These are phyloP conservation scores for Mortierella sp. DNA, from an alignment of 371 early-diverging fungal genomes.

Conservation along the genomic window DNA sequence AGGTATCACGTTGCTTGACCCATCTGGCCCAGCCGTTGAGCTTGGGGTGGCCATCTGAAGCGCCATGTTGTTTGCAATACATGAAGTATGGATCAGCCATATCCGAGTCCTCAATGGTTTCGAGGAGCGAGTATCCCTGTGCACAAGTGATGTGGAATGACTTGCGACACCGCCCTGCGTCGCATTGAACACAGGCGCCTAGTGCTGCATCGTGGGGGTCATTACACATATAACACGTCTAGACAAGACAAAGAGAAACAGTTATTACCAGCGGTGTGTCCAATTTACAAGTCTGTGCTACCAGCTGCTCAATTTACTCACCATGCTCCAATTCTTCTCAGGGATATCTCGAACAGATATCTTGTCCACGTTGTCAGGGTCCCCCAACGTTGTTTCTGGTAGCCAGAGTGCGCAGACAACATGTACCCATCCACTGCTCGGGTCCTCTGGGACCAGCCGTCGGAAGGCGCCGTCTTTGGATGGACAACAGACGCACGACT, in stretches of 20 bases:
- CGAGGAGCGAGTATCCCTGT: conserved; percentile 53
- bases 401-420: conserved; percentile 62
- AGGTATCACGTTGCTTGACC: conserved; percentile 54
- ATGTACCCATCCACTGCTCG: conserved; percentile 59
- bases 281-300: background rate
- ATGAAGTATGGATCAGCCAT: conserved; percentile 60
- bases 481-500: conserved; percentile 63
- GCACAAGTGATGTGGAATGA: conserved; percentile 68
- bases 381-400: conserved; percentile 56
- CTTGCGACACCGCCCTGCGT: conserved; percentile 58
- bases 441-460: conserved; percentile 46
- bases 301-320: conserved; percentile 7
- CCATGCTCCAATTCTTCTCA: conserved; percentile 56
- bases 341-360: conserved; percentile 54
- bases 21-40: conserved; percentile 58
- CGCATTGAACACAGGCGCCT: conserved; percentile 64
- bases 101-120: conserved; percentile 53
- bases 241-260: background rate
- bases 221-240: conserved; percentile 57
- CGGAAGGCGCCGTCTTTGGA: conserved; percentile 62
- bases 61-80: conserved; percentile 55
- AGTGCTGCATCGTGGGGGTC: conserved; percentile 51
- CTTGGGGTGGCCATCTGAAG: conserved; percentile 39
- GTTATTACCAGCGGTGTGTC: background rate
- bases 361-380: conserved; percentile 47